Evolutionary conservation across 2,329 filamentous ascomycete genomes (phyloP).

Genomic region (Neonectria ditissima): DNA sequence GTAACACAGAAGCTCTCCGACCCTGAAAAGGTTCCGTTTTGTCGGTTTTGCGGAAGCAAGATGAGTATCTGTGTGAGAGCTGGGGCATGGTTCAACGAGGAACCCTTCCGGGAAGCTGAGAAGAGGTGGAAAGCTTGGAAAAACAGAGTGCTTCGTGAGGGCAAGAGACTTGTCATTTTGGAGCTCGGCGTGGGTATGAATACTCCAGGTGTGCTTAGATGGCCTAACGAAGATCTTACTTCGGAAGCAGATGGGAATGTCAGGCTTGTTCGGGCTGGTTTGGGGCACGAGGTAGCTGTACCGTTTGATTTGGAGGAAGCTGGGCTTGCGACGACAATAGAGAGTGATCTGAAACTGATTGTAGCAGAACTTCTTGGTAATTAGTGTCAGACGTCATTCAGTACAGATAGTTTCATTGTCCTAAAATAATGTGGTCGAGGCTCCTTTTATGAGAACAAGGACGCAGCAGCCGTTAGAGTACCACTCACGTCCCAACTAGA

Average conservation of each 20-base stretch:
- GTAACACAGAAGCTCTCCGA: constrained; percentile 31
- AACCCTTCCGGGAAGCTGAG: constrained; percentile 32
- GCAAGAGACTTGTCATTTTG: constrained; percentile 35
- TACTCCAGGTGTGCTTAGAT: constrained; percentile 39
- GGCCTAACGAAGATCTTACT: constrained; percentile 41
- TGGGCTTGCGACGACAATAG: constrained; percentile 35
- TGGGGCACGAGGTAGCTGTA: constrained; percentile 37
- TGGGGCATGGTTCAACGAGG: constrained; percentile 35
- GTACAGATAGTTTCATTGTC: too few species aligned
- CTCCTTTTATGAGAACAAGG: constrained; percentile 23
- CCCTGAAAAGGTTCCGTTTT: constrained; percentile 26
- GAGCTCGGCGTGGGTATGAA: constrained; percentile 41
- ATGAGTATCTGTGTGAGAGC: constrained; percentile 41
- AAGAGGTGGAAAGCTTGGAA: constrained; percentile 28
- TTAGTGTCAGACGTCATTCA: background rate
- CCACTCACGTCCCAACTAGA: constrained; percentile 24
- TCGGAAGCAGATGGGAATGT: constrained; percentile 25
- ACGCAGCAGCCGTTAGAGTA: constrained; percentile 24
- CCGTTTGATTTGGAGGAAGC: constrained; percentile 37
- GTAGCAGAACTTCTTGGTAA: constrained; percentile 19
- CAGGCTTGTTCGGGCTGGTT: constrained; percentile 33
- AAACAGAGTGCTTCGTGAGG: constrained; percentile 8
- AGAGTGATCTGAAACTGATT: constrained; percentile 31
- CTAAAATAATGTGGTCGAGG: too few species aligned
- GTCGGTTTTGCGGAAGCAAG: constrained; percentile 34